Evolutionary conservation across 1,284 basidiomycete species (phyloP), one percentile per base, ranked within the genome.

Genomic region (Rhodotorula sp.): DNA sequence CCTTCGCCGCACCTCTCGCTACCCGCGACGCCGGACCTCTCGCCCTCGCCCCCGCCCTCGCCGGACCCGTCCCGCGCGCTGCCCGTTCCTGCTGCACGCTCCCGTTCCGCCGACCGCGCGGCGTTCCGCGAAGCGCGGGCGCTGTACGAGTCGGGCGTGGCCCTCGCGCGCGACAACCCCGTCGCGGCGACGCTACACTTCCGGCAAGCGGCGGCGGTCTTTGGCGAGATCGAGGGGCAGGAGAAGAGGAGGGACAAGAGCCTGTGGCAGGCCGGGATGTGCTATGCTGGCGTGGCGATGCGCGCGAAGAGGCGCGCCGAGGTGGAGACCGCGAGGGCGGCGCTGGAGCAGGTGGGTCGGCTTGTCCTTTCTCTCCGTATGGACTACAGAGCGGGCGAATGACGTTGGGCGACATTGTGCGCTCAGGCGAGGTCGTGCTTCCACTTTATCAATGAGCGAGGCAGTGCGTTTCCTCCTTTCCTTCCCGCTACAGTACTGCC

Each of bases 101-200:
- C 36, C 1, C 34, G 36, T 39, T 34, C 36, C 7, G 48, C 48
- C 21, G 37, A 66, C 29, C 66, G 69, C 21, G 15, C 44, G 13
- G 34, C 51, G 25, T 71, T 71, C 55, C 46, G 46, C 21, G 70
- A 71, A 46, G 70, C 70, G 7, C 64, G 64, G 19, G 62, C 70
- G 0, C 41, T 71, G 21, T 71, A 67, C 59, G 58, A 64, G 21
- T 32, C 62, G 0, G 70, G 70, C 4, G 13, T 57, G 4, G 19
- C 27, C 19, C 37, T 65, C n/a, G 37, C 62, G 29, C 21, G 36
- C 15, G 62, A 37, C 2, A 65, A 71, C 56, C 54, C 63, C 8
- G 39, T 34, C 15, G 39, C 57, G n/a, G 70, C 66, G 13, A 64
- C 59, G 34, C 37, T 51, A n/a, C 70, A 67, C 34, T 71, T 71